These are phyloP conservation scores for Fusarium nisikadoi DNA, from an alignment of 2,329 filamentous ascomycete species.

Conservation along the genomic window DNA sequence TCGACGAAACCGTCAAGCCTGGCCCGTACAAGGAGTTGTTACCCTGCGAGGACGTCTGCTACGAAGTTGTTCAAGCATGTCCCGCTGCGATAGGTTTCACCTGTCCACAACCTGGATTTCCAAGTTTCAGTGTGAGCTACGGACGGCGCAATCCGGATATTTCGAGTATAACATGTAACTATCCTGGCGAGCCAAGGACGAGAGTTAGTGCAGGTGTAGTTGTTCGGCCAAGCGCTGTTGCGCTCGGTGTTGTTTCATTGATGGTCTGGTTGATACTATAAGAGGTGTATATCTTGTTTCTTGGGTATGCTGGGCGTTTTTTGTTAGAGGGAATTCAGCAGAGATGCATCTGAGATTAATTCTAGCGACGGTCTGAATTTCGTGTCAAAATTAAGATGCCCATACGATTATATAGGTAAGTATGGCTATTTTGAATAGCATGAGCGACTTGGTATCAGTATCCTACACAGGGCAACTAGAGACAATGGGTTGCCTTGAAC, in stretches of 20 bases:
- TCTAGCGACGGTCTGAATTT: neutral
- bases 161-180: constrained; percentile 51
- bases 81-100: constrained; percentile 78
- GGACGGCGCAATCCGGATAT: constrained; percentile 42
- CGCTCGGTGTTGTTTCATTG: constrained; percentile 28
- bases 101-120: constrained; percentile 68
- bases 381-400: neutral
- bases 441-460: neutral
- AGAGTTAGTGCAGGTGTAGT: constrained; percentile 31
- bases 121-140: constrained; percentile 52
- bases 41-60: constrained; percentile 89
- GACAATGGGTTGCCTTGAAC: neutral
- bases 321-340: constrained; percentile 9
- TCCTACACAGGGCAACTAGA: neutral
- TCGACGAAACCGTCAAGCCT: constrained; percentile 77
- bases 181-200: constrained; percentile 51
- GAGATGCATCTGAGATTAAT: constrained; percentile 2
- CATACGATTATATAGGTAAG: neutral
- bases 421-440: neutral
- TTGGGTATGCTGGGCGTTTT: constrained; percentile 21
- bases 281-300: constrained; percentile 1
- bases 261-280: constrained; percentile 34
- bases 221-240: constrained; percentile 26
- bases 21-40: constrained; percentile 95
- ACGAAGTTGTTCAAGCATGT: constrained; percentile 85